Evolutionary conservation across 768 basidiomycete genomes (phyloP), one percentile per base, ranked within the genome.

Genomic region (Phlegmacium glaucopus): DNA sequence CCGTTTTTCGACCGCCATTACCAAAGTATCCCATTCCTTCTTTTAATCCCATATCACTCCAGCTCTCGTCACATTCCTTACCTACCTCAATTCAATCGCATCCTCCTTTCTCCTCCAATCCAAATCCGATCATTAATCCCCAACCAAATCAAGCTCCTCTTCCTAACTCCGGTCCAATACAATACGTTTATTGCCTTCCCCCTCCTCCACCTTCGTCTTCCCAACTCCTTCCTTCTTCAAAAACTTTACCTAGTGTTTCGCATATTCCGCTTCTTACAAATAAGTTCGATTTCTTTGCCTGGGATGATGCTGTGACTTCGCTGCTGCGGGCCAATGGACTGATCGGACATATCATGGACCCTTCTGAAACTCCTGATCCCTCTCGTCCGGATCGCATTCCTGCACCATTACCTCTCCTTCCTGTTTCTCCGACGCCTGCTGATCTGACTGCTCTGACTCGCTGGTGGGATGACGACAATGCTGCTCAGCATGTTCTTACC

Each of bases 401-500:
- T 10, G 29, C 34, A n/a, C 43, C 29, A 4, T 18, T 44, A 34
- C 43, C 43, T 3, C 17, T 16, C 6, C 10, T 44, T 17, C 43
- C 29, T 17, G 13, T 16, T 6, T 34, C 30, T 9, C 29, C 30
- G 6, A 34, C n/a, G 6, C 43, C 3, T 3, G 43, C 29, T 18
- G 43, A 44, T 10, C 29, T 36, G 18, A 30, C 30, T 18, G 30
- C 30, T 17, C n/a, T 34, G 4, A 44, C 42, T 4, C n/a, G 27
- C 17, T 44, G 42, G 42, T 44, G 42, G 42, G 42, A 44, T 34
- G 42, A 44, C 6, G 43, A 44, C 30, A 44, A 44, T 35, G 32
- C 17, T 13, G 43, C 43, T 15, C 43, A 44, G 35, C 43, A 44
- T 35, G n/a, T 44, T 4, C 16, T 44, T 9, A 36, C 34, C 9